Percentiles rank a stretch among this genome's conserved stretches.
Conservation (phyloP, 73 alveolate genomes). For the Diophrys sp. region DNA sequence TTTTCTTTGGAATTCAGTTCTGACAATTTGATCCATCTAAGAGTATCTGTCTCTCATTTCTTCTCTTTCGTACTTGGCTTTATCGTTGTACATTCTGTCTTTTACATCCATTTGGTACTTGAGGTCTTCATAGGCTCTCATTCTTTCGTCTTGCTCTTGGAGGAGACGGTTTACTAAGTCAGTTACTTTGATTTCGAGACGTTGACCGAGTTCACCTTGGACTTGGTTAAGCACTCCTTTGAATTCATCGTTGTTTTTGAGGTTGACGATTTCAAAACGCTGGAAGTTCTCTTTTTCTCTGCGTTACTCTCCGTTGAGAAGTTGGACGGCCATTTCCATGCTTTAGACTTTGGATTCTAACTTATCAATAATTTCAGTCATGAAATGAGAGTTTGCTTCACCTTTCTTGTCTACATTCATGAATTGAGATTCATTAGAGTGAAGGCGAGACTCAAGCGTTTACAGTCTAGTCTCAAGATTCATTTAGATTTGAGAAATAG, state of each 20-base stretch:
- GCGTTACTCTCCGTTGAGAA: conserved; percentile 36
- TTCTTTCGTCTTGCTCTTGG: conserved; percentile 59
- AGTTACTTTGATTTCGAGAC: conserved; percentile 47
- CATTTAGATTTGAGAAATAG: conserved; percentile 6
- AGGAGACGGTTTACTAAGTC: conserved; percentile 46
- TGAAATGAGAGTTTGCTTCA: conserved; percentile 20
- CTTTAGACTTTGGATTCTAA: conserved; percentile 39
- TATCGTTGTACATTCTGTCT: conserved; percentile 18
- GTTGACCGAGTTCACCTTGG: conserved; percentile 29
- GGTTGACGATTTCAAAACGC: conserved; percentile 40
- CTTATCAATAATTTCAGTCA: conserved; percentile 42
- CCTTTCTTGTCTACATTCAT: conserved; percentile 36
- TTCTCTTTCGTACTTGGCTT: conserved; percentile 47
- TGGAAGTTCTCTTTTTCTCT: conserved; percentile 37
- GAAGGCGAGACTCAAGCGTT: conserved; percentile 34
- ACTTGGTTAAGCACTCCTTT: conserved; percentile 20
- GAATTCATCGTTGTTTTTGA: conserved; percentile 41
- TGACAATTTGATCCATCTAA: conserved; percentile 42
- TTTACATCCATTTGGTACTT: conserved; percentile 11
- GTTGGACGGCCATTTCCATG: conserved; percentile 35
- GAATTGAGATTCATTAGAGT: conserved; percentile 4
- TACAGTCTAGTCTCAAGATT: conserved; percentile 34
- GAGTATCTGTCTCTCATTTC: conserved; percentile 56
- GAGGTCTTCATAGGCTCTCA: conserved; percentile 22
- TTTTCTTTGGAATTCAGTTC: conserved; percentile 62